Evolutionary conservation across 2,329 filamentous ascomycete species (phyloP).

Genomic region (Harringtonia aguacate): DNA sequence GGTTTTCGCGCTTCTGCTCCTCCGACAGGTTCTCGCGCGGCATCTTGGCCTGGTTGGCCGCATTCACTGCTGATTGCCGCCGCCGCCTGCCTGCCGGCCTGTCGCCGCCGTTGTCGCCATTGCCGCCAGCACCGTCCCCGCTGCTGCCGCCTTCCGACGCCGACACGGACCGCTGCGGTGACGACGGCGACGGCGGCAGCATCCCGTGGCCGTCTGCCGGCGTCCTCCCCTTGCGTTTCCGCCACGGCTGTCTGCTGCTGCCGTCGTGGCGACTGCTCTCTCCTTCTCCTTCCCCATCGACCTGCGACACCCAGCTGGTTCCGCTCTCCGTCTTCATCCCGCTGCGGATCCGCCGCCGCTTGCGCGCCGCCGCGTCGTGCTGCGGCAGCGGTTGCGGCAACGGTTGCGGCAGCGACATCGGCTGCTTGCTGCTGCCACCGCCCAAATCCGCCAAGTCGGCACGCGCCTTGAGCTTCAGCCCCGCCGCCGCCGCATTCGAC

Average conservation of each 20-base stretch:
- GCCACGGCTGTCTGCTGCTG: no score
- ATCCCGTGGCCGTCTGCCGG: no score
- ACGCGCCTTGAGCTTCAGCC: conserved; percentile 15
- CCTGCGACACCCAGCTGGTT: no score
- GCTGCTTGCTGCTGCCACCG: conserved; percentile 21
- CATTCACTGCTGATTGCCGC: neutral
- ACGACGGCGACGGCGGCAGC: neutral
- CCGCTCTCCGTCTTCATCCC: neutral
- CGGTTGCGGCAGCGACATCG: conserved; percentile 23
- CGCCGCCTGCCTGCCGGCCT: neutral
- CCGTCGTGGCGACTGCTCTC: no score
- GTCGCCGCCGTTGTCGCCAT: neutral
- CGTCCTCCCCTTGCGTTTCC: no score
- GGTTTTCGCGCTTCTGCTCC: conserved; percentile 74
- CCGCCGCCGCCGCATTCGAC: conserved; percentile 37
- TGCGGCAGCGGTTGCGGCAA: neutral
- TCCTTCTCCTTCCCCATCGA: no score
- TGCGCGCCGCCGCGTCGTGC: conserved; percentile 26
- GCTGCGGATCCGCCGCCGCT: conserved; percentile 38
- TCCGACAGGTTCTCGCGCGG: conserved; percentile 65
- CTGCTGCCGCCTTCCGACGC: neutral
- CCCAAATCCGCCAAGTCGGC: conserved; percentile 18
- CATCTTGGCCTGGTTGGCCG: conserved; percentile 27
- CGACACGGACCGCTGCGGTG: neutral
- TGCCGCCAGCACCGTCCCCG: neutral